Evolutionary conservation across 805 yeast species (phyloP).

Genomic region (Suhomyces tanzawaensis): DNA sequence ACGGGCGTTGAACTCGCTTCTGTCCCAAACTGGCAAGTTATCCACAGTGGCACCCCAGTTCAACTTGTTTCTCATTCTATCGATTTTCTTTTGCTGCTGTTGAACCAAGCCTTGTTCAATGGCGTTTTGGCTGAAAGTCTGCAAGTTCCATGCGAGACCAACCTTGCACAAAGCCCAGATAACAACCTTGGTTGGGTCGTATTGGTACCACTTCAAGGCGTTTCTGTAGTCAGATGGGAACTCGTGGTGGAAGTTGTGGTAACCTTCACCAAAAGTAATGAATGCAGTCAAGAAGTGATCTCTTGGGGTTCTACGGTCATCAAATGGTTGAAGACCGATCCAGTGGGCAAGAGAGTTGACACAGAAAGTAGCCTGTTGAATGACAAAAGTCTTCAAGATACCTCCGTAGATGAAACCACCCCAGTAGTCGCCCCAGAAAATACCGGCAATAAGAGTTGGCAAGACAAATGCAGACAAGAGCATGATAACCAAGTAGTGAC

Average conservation of each 20-base stretch:
- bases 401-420: conserved; percentile 84
- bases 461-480: conserved; percentile 56
- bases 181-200: conserved; percentile 73
- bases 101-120: conserved; percentile 80
- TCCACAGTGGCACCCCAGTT: conserved; percentile 75
- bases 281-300: conserved; percentile 78
- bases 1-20: conserved; percentile 52
- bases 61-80: conserved; percentile 56
- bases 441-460: conserved; percentile 49
- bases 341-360: conserved; percentile 85
- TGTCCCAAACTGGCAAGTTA: conserved; percentile 73
- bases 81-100: conserved; percentile 79
- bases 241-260: conserved; percentile 88
- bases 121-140: conserved; percentile 74
- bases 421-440: conserved; percentile 34
- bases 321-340: conserved; percentile 84
- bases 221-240: conserved; percentile 88
- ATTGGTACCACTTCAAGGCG: conserved; percentile 84
- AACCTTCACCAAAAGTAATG: conserved; percentile 86
- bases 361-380: conserved; percentile 85
- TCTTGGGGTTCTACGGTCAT: conserved; percentile 83
- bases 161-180: conserved; percentile 59
- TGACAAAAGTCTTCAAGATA: conserved; percentile 60
- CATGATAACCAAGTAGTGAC: conserved; percentile 69
- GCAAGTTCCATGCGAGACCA: conserved; percentile 71